These are phyloP conservation scores for Haemoproteus tartakovskyi DNA, from an alignment of 169 alveolate genomes.

Conservation along the genomic window DNA sequence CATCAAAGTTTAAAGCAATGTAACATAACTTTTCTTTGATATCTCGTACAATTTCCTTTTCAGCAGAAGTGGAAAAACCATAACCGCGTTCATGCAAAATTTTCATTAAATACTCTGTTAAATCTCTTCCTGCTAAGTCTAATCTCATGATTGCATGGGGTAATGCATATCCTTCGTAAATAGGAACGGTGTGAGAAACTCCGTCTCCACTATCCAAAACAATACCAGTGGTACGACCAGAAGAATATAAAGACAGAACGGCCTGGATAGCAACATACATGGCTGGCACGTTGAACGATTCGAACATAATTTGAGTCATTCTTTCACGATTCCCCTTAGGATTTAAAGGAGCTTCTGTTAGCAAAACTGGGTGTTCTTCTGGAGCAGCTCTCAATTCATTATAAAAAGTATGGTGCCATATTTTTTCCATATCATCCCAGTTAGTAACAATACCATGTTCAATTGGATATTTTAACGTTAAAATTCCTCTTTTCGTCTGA, in stretches of 20 bases:
- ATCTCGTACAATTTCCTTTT: slow-evolving; percentile 96
- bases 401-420: slow-evolving; percentile 98
- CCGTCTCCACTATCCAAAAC: slow-evolving; percentile 99
- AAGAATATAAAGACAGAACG: slow-evolving; percentile 96
- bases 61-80: slow-evolving; percentile 95
- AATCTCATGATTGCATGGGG: slow-evolving; percentile 96
- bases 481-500: slow-evolving; percentile 96
- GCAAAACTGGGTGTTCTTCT: slow-evolving; percentile 94
- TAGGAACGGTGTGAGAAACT: slow-evolving; percentile 98
- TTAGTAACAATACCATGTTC: slow-evolving; percentile 98
- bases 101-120: slow-evolving; percentile 92
- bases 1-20: slow-evolving; percentile 95
- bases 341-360: slow-evolving; percentile 98
- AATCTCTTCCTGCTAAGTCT: slow-evolving; percentile 98
- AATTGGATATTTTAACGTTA: slow-evolving; percentile 96
- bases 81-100: slow-evolving; percentile 95
- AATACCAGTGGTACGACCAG: slow-evolving; percentile 99
- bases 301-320: slow-evolving; percentile 97
- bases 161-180: slow-evolving; percentile 98
- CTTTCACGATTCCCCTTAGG: slow-evolving; percentile 96
- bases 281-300: slow-evolving; percentile 97
- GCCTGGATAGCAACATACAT: slow-evolving; percentile 97
- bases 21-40: slow-evolving; percentile 96
- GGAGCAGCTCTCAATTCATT: slow-evolving; percentile 95
- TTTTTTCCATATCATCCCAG: slow-evolving; percentile 99